Evolutionary conservation across 179 eudicot genomes (phyloP).

Genomic region (Spergularia azorica): DNA sequence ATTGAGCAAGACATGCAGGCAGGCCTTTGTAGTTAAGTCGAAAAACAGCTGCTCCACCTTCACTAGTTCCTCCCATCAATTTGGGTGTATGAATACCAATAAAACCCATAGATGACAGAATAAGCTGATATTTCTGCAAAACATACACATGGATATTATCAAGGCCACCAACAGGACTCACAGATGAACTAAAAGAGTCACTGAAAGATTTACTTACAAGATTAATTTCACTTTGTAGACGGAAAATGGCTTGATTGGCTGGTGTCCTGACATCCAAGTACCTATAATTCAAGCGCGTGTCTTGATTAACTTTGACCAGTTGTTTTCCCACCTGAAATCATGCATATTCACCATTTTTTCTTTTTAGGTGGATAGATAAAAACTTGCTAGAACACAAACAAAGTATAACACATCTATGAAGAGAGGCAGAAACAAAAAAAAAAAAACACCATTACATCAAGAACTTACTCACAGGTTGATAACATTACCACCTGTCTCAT

Average conservation of each 20-base stretch:
- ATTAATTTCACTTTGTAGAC: slow-evolving; percentile 65
- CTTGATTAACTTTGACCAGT: slow-evolving; percentile 87
- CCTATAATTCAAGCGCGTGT: slow-evolving; percentile 80
- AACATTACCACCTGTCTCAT: background rate
- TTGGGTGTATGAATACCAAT: slow-evolving; percentile 82
- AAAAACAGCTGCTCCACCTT: slow-evolving; percentile 96
- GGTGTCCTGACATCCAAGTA: slow-evolving; percentile 86
- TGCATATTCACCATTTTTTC: background rate
- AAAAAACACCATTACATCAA: background rate
- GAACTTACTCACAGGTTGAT: background rate
- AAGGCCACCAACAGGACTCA: slow-evolving; percentile 9
- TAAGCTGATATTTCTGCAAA: slow-evolving; percentile 64
- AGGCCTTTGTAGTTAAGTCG: slow-evolving; percentile 80
- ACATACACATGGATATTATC: background rate
- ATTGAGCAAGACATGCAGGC: slow-evolving; percentile 96
- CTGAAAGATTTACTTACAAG: slow-evolving; percentile 41
- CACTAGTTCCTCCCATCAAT: slow-evolving; percentile 87
- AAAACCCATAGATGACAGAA: slow-evolving; percentile 62
- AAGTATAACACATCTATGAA: background rate
- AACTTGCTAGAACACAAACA: background rate
- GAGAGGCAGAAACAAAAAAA: background rate
- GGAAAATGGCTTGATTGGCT: slow-evolving; percentile 80
- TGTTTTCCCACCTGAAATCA: slow-evolving; percentile 76
- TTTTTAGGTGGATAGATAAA: too few species aligned
- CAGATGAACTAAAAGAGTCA: background rate